A percentile compares a stretch with the other conserved stretches of the same genome.
phyloP scores from a whole-genome alignment of 441 rosid species.

The Eugenia klotzschiana region DNA sequence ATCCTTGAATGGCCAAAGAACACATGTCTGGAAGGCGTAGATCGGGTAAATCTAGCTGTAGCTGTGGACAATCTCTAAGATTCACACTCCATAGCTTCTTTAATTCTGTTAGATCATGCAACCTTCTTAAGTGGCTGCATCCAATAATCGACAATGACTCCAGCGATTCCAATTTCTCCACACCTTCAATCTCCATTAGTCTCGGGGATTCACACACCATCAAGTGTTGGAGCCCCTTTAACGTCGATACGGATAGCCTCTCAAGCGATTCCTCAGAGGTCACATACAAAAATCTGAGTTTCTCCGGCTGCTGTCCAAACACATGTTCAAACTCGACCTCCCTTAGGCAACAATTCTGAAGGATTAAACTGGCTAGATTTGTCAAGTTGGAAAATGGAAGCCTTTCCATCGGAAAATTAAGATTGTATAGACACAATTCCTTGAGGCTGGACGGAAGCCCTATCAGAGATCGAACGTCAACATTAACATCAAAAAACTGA shows the following conservation, averaged over 20 bases:
- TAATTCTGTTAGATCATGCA: no score
- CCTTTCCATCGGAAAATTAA: background rate
- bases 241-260: background rate
- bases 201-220: rapidly evolving
- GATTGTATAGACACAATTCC: rapidly evolving
- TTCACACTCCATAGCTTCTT: rapidly evolving
- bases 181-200: background rate
- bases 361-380: background rate
- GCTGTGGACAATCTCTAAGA: rapidly evolving
- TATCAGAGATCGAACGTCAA: background rate
- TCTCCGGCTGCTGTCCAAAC: background rate
- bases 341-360: background rate
- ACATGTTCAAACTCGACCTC: background rate
- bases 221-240: rapidly evolving
- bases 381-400: background rate
- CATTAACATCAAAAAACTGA: rapidly evolving
- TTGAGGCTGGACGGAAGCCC: background rate
- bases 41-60: background rate
- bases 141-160: rapidly evolving
- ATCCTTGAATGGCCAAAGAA: rapidly evolving
- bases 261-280: background rate
- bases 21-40: background rate
- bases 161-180: background rate
- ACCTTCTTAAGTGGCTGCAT: background rate
- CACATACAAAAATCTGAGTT: rapidly evolving